Percentiles rank a stretch among this genome's conserved stretches.
These are phyloP conservation scores for Thamnidium elegans DNA, from an alignment of 192 early-diverging fungal species.

Conservation along the genomic window DNA sequence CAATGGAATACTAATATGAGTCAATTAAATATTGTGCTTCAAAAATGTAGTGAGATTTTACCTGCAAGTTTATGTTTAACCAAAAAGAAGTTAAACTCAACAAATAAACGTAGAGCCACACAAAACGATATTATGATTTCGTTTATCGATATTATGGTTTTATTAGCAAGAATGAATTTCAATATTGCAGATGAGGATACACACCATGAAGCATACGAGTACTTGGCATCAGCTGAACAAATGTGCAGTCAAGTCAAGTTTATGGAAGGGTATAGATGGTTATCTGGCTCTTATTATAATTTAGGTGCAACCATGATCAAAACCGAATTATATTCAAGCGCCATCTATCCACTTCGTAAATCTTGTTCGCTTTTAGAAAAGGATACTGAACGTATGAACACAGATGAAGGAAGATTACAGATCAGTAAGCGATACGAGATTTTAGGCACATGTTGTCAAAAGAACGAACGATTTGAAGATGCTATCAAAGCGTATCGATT, in stretches of 20 bases:
- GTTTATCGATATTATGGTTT: conserved; percentile 27
- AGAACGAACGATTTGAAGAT: conserved; percentile 35
- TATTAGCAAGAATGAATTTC: conserved; percentile 30
- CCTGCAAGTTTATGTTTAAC: conserved; percentile 14
- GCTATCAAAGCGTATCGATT: conserved; percentile 15
- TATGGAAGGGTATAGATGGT: conserved; percentile 47
- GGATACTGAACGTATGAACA: conserved; percentile 15
- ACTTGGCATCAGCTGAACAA: conserved; percentile 30
- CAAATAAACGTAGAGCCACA: not conserved
- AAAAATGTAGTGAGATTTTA: conserved; percentile 18
- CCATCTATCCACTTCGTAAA: conserved; percentile 38
- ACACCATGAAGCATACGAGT: conserved; percentile 25
- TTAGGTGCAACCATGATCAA: conserved; percentile 44
- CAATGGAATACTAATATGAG: conserved; percentile 9
- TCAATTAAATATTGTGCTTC: conserved; percentile 8
- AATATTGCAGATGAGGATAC: conserved; percentile 12
- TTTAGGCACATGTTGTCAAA: conserved; percentile 36
- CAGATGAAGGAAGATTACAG: conserved; percentile 28
- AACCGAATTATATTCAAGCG: conserved; percentile 22
- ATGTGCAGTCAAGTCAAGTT: conserved; percentile 27
- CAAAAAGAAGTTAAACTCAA: conserved; percentile 5
- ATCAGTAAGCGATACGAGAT: conserved; percentile 48
- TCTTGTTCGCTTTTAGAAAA: conserved; percentile 36
- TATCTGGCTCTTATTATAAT: conserved; percentile 50
- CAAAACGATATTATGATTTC: conserved; percentile 13